Evolutionary conservation across 129 eudicot genomes (phyloP), one percentile per base, ranked within the genome.

Genomic region (Oenanthe sinensis): DNA sequence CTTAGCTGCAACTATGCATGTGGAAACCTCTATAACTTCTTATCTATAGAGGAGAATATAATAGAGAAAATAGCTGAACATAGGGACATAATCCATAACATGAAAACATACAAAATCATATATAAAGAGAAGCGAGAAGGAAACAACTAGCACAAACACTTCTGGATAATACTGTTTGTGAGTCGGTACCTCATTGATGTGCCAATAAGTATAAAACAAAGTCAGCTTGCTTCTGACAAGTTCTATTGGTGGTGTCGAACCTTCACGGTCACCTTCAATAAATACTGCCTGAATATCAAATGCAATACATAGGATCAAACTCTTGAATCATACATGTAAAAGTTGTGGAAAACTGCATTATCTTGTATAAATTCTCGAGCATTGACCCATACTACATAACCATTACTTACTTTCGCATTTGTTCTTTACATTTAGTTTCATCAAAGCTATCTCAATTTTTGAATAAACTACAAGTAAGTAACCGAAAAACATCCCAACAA

Each of bases 201-300:
- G 96, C 97, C 98, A 91, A 79, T 94, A 93, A 72, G 79, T 77
- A 79, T 93, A 93, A 71, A 86, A 89, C 82, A 93, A 87, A 68
- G 96, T 93, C 81, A 93, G 78, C 84, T 83, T 93, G 90, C 98
- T 90, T 84, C 86, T 90, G 78, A 93, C 94, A 48, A 93, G 87
- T 80, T 90, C 94, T 87, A 85, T 82, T 71, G 81, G 58, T 44
- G 91, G 82, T 52, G 63, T 79, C 72, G 12, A 44, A 77, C 50
- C 36, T 71, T 85, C 77, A 48, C 70, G 79, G 62, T 36, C 79
- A 75, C 83, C 78, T 77, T 89, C 93, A 40, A 80, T 82, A 24
- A 84, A 42, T 73, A 89, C 91, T 77, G 89, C 91, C 98, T 93
- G 90, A 58, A 82, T 30, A 78, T 48, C 74, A 65, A 71, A 74